Base-by-base conservation (phyloP, 108 stramenopile species). In the Stephanodiscus triporus region DNA sequence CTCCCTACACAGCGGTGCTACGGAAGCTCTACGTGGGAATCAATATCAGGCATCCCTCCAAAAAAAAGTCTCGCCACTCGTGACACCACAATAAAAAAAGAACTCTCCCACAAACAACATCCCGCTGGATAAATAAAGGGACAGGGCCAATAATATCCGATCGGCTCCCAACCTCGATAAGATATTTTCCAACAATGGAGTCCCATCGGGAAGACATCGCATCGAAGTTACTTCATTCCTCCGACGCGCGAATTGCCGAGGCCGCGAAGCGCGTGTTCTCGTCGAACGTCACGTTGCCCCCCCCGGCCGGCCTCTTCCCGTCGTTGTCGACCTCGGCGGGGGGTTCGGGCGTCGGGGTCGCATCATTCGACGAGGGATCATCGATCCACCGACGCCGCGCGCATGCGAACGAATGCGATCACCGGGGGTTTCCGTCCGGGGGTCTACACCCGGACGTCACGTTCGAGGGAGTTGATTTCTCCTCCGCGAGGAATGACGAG, bases 201-300 rank as follows among this genome's bases (percentile, higher is more conserved):
- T 40, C 60, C 11, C 60, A 42, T 22, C 43, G 43, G 43, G 72
- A 70, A 7, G 73, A 80, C 40, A 80, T 80, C 29, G 73, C 79
- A 2, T 80, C 79, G 17, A 72, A 74, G 36, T 63, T 80, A 29
- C 60, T 80, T 49, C 79, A 80, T 22, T 80, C 79, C 24, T 17
- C 79, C 37, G 73, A 80, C 63, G 73, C 73, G 20, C 40, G 79
- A 20, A 80, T 80, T 43, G 79, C 79, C 40, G 79, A 80, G 63
- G 79, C 79, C 10, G 79, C 79, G 51, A 80, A 80, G 62, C 79
- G 79, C 1, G 79, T 80, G 0, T 80, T 80, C 40, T 70, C 79
- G 42, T 62, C 66, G 17, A 42, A 30, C 43, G 11, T 51, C 0
- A 5, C 51, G 43, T 45, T 45, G 43, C 16, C 43, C 43, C 14